Conservation (phyloP, 768 basidiomycete species). For the Suillus alpinus region DNA sequence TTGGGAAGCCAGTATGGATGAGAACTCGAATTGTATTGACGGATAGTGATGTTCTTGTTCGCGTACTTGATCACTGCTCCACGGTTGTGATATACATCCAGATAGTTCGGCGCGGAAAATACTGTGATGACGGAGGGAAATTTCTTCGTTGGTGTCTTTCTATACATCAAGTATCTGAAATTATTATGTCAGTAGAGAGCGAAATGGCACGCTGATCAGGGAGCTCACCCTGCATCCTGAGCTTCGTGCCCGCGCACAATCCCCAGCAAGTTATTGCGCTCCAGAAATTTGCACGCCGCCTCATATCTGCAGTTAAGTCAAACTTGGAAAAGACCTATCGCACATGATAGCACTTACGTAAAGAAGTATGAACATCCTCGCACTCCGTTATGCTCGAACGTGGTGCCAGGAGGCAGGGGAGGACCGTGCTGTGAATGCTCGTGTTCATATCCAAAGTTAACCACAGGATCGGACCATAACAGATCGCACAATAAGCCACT, state of each 20-base stretch:
- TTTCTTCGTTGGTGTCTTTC: constrained; percentile 90
- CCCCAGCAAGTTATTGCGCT: constrained; percentile 84
- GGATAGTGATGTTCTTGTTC: constrained; percentile 94
- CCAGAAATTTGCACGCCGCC: constrained; percentile 94
- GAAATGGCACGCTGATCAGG: not conserved
- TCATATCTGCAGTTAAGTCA: constrained; percentile 54
- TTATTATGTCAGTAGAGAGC: not conserved
- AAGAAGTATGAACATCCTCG: constrained; percentile 92
- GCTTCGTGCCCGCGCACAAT: constrained; percentile 98
- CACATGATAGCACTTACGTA: constrained; percentile 56
- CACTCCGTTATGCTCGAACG: constrained; percentile 76
- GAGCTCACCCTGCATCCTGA: constrained; percentile 86
- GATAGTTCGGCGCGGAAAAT: constrained; percentile 96
- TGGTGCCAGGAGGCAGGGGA: constrained; percentile 53
- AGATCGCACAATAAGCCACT: constrained; percentile 91
- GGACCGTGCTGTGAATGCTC: constrained; percentile 49
- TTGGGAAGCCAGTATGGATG: constrained; percentile 97
- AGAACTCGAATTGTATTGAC: constrained; percentile 76
- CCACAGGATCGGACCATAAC: constrained; percentile 93
- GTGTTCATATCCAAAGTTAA: constrained; percentile 83
- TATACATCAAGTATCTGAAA: constrained; percentile 85
- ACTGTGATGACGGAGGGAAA: constrained; percentile 98
- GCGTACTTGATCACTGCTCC: constrained; percentile 97
- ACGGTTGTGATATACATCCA: constrained; percentile 96
- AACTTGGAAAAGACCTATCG: not conserved